These are phyloP conservation scores for Microcyclospora pomicola DNA, from an alignment of 2,329 filamentous ascomycete species.

Conservation along the genomic window DNA sequence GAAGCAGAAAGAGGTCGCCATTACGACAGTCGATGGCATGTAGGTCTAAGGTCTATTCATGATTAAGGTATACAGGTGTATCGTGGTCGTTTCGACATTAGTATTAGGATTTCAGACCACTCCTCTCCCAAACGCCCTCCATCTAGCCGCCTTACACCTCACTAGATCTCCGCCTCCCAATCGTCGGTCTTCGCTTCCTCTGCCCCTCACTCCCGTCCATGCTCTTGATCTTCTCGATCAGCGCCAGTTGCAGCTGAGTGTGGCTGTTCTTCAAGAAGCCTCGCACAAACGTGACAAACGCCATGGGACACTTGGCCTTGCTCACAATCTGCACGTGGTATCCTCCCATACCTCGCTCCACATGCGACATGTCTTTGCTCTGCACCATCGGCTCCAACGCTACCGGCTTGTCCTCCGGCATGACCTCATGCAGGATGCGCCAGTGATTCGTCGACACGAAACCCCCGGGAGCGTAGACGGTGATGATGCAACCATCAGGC, in stretches of 20 bases:
- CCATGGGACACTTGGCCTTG: constrained; percentile 19
- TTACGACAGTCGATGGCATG: no score
- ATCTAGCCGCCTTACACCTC: constrained; percentile 1
- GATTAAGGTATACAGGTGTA: no score
- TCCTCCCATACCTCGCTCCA: constrained; percentile 7
- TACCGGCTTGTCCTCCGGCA: constrained; percentile 8
- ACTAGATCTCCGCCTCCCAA: constrained; percentile 9
- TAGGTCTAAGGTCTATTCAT: no score
- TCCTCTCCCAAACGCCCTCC: background rate
- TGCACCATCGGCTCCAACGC: constrained; percentile 4
- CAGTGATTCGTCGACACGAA: constrained; percentile 22
- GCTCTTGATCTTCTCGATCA: constrained; percentile 17
- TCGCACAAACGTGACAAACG: constrained; percentile 22
- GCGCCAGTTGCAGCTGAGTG: constrained; percentile 16
- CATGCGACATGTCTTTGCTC: constrained; percentile 14
- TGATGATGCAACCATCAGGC: constrained; percentile 22
- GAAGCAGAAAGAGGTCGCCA: no score
- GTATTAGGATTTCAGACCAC: background rate
- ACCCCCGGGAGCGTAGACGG: constrained; percentile 21
- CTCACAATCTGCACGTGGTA: constrained; percentile 22
- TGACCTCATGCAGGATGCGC: constrained; percentile 14
- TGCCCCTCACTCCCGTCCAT: constrained; percentile 1
- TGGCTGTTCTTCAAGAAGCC: constrained; percentile 21
- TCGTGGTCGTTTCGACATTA: no score
- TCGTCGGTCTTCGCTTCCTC: constrained; percentile 8